Percentiles rank a stretch among this genome's conserved stretches.
These are phyloP conservation scores for Pterulicium gracile DNA, from an alignment of 1,284 basidiomycete species.

Conservation along the genomic window DNA sequence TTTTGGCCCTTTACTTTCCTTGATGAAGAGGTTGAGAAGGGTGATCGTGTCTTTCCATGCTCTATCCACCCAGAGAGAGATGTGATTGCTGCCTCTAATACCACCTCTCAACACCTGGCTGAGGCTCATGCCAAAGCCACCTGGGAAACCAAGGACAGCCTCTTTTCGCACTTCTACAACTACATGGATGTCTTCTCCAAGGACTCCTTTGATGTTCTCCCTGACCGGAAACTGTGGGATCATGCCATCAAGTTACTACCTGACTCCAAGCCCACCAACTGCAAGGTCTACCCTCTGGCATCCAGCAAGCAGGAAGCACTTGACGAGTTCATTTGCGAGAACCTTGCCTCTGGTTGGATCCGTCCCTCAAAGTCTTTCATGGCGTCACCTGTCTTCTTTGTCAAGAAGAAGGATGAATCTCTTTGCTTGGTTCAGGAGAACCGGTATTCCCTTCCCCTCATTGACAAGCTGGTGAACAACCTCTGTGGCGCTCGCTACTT, in stretches of 20 bases:
- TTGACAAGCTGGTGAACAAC: conserved; percentile 18
- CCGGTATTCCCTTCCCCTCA: conserved; percentile 20
- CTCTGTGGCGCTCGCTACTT: conserved; percentile 16
- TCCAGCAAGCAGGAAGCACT: conserved; percentile 11
- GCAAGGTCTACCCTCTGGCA: conserved; percentile 13
- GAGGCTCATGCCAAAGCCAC: no score
- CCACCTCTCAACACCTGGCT: no score
- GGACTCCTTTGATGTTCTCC: neutral
- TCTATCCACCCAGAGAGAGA: no score
- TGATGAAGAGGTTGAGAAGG: no score
- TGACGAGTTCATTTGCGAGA: conserved; percentile 14
- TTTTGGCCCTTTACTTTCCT: no score
- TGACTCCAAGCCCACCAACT: neutral
- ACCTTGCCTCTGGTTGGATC: conserved; percentile 9
- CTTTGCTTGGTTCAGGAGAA: conserved; percentile 19
- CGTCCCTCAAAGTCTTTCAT: conserved; percentile 12
- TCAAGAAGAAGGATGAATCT: conserved; percentile 24
- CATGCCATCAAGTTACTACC: neutral
- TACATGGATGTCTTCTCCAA: neutral
- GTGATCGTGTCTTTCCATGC: no score
- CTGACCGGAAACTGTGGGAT: no score
- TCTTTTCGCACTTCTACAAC: neutral
- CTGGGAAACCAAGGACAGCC: no score
- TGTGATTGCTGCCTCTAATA: no score
- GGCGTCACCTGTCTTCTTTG: conserved; percentile 21